Evolutionary conservation across 257 asterid genomes (phyloP), one percentile per base, ranked within the genome.

Genomic region (Fraxinus pennsylvanica): DNA sequence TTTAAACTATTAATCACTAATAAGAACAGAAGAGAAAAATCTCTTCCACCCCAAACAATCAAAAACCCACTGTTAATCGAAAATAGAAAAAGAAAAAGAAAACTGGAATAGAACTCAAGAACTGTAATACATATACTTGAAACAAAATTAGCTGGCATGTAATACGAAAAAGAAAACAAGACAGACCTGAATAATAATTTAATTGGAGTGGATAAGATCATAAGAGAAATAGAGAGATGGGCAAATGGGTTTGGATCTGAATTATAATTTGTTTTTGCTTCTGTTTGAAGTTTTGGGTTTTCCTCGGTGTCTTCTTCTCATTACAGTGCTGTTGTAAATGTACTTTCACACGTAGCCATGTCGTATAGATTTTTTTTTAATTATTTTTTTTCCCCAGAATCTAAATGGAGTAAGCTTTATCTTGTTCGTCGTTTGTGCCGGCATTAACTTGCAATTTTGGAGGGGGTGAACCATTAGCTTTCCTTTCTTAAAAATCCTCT

Each of bases 181-280:
- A 63, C 29, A 63, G 6, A 63, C 69, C 69, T 63, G 69, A 63
- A 27, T 21, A 59, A 59, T 59, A n/a, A 59, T 59, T 9, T 63
- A 63, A 63, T 63, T 27, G 69, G 19, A 63, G 30, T 27, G 69
- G 35, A 27, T 29, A 32, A 65, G 25, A 79, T 32, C 61, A 13
- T 41, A 5, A 9, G 10, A 15, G 15, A 66, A 13, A 75, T 45
- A 75, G 72, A 15, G 84, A 54, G 35, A 67, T 19, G 69, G 47
- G 76, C 17, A 38, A 63, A 76, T 74, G 57, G 61, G 59, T 63
- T 69, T 76, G 74, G 85, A 82, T 83, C 85, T 57, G 74, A 54
- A 25, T 74, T 71, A 43, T 74, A 9, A 25, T 19, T 27, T 10
- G 36, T 27, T 63, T 22, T 63, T 63, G 6, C 70, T 14, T 65